These are phyloP conservation scores for Crassisporium funariophilum DNA, from an alignment of 768 basidiomycete species.

Conservation along the genomic window DNA sequence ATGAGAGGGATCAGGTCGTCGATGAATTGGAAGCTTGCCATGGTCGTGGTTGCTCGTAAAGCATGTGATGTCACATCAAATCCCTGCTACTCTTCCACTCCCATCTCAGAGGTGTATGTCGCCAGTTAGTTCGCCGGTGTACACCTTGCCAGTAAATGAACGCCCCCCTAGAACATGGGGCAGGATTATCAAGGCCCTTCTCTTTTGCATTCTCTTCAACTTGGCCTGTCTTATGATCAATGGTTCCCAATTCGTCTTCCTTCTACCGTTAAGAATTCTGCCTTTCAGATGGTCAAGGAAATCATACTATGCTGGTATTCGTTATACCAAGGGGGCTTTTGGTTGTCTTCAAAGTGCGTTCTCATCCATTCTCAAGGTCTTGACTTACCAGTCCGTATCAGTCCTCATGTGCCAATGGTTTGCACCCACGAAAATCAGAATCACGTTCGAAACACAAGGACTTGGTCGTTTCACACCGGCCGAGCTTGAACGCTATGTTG, in stretches of 20 bases:
- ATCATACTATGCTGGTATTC: constrained; percentile 69
- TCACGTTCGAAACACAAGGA: constrained; percentile 76
- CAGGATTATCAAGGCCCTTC: constrained; percentile 47
- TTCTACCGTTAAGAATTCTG: constrained; percentile 66
- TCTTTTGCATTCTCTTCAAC: constrained; percentile 62
- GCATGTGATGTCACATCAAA: constrained; percentile 20
- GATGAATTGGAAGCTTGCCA: constrained; percentile 33
- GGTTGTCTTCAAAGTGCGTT: constrained; percentile 71
- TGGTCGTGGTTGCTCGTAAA: constrained; percentile 6
- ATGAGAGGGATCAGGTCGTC: constrained; percentile 57
- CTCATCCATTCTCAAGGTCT: background rate
- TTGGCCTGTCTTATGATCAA: constrained; percentile 71
- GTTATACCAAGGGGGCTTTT: constrained; percentile 84
- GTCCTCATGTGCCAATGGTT: constrained; percentile 84
- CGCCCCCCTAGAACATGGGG: constrained; percentile 59
- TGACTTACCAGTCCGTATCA: constrained; percentile 24
- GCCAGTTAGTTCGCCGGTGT: constrained; percentile 20
- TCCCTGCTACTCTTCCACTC: constrained; percentile 9
- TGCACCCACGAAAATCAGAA: constrained; percentile 68
- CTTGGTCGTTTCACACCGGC: constrained; percentile 61
- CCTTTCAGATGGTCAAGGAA: constrained; percentile 57
- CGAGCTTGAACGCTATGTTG: constrained; percentile 58
- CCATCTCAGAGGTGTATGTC: constrained; percentile 22
- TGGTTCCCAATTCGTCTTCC: constrained; percentile 68
- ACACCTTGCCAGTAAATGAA: constrained; percentile 53